Percentiles rank a stretch among this genome's conserved stretches.
Conservation (phyloP, 257 asterid genomes). For the Anisodus tanguticus region DNA sequence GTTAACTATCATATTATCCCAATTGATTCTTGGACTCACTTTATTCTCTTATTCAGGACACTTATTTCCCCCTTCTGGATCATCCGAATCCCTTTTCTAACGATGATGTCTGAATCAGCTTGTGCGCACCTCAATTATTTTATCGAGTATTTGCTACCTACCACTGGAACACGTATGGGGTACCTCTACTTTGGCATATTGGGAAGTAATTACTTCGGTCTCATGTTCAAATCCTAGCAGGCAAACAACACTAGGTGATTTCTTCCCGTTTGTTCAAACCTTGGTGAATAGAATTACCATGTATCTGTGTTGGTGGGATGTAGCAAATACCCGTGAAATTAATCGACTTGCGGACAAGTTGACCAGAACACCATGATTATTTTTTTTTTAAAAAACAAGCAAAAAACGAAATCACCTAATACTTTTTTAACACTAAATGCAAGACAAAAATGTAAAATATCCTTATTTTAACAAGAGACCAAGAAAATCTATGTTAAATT, state of each 20-base stretch:
- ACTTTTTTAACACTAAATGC: neutral
- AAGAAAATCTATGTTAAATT: too few relatives aligned
- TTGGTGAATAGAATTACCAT: too few relatives aligned
- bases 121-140: neutral
- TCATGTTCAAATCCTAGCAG: too few relatives aligned
- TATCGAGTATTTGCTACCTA: neutral
- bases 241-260: too few relatives aligned
- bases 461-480: too few relatives aligned
- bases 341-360: neutral
- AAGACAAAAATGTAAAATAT: too few relatives aligned
- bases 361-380: too few relatives aligned
- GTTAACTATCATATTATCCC: neutral
- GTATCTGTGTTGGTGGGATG: too few relatives aligned
- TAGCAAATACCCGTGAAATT: neutral
- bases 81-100: neutral
- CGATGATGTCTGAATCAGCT: neutral
- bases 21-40: constrained; percentile 12
- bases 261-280: too few relatives aligned
- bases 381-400: neutral
- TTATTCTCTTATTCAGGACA: constrained; percentile 11
- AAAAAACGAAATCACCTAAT: neutral
- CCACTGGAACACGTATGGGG: rapidly evolving
- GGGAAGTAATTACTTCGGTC: neutral
- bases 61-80: neutral
- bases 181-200: neutral